Base-by-base conservation (phyloP, 768 basidiomycete species). In the Lentinula raphanica region DNA sequence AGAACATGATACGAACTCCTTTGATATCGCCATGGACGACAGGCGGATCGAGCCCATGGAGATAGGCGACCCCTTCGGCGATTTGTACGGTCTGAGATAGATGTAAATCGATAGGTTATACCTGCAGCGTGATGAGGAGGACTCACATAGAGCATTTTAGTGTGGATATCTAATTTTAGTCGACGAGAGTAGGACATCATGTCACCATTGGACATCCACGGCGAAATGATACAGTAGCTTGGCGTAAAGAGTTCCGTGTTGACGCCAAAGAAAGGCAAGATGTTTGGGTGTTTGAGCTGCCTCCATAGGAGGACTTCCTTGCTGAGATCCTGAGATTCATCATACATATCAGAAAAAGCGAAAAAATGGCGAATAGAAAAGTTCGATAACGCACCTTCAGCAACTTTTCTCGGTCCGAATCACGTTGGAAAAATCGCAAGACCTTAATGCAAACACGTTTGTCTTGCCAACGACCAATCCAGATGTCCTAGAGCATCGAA, bases 1-100 rank as follows among this genome's bases (percentile, higher is more conserved):
- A n/a, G n/a, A n/a, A n/a, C n/a, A 6, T 7, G 21, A 13, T n/a
- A 27, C 71, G 42, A 62, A 76, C 76, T 6, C 73, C 69, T 64
- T 76, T 76, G 46, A 78, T 65, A 57, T 78, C 77, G 40, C 71
- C 72, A 35, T 78, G 77, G 23, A 71, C 64, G 19, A 78, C 67
- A 5, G 73, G 76, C 21, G 77, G 77, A 50, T 68, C 63, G 55
- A 71, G 70, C 17, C 56, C 60, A 50, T 78, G 77, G 31, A 78
- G 59, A 49, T 78, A 76, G 39, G 66, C 65, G 19, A 77, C 58
- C 25, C 74, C 77, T 13, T 57, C 68, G 2, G 71, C 72, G 31
- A 75, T 67, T 51, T 78, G 64, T 35, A 54, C 57, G 11, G 67
- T 65, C 69, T 71, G 35, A n/a, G n/a, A 44, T 5, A 50, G 32